Evolutionary conservation across 805 yeast genomes (phyloP).

Genomic region (Candida yuanshanica): DNA sequence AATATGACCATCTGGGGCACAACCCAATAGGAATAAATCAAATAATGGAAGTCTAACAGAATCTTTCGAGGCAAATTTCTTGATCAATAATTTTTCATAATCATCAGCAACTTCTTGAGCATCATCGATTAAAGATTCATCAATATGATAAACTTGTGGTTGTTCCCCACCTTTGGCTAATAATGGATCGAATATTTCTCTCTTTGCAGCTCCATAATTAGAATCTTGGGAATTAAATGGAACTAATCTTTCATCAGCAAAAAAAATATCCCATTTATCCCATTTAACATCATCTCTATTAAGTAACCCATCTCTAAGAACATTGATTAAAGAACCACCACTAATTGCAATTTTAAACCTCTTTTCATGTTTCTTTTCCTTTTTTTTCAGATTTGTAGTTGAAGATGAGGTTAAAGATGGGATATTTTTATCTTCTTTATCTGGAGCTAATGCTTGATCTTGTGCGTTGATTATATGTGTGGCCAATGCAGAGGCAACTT

Average conservation of each 20-base stretch:
- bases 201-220: conserved; percentile 84
- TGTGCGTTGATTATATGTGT: conserved; percentile 91
- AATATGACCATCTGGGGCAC: conserved; percentile 98
- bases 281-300: conserved; percentile 74
- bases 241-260: conserved; percentile 94
- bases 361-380: conserved; percentile 36
- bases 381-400: conserved; percentile 10
- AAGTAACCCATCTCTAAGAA: conserved; percentile 79
- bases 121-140: conserved; percentile 66
- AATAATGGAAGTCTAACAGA: conserved; percentile 94
- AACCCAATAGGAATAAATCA: conserved; percentile 84
- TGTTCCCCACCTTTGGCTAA: conserved; percentile 17
- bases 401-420: conserved; percentile 1
- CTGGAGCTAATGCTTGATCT: conserved; percentile 37
- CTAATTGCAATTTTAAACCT: conserved; percentile 87
- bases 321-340: conserved; percentile 89
- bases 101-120: conserved; percentile 92
- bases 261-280: conserved; percentile 93
- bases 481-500: conserved; percentile 95
- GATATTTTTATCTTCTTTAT: neutral
- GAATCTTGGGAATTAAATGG: conserved; percentile 79
- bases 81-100: conserved; percentile 81
- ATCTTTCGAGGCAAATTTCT: conserved; percentile 93
- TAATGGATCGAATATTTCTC: conserved; percentile 71
- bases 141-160: conserved; percentile 81